Evolutionary conservation across 805 yeast species (phyloP).

Genomic region (Hanseniaspora pseudoguilliermondii): DNA sequence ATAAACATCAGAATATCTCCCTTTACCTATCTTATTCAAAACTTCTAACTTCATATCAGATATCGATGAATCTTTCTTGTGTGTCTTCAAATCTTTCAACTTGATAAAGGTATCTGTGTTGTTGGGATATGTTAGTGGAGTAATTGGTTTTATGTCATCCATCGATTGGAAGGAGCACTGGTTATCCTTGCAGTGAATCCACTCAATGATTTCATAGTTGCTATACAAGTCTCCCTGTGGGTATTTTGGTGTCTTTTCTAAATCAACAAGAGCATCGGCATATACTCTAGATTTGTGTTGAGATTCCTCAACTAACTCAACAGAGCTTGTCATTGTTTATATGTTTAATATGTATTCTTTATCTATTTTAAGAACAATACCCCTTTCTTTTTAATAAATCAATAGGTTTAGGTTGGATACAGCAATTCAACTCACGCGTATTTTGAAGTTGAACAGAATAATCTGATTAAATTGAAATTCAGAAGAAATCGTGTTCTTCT

Average conservation of each 20-base stretch:
- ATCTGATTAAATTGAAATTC: too few relatives aligned
- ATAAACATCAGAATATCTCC: slow-evolving; percentile 91
- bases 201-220: slow-evolving; percentile 9
- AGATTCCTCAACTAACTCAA: not conserved
- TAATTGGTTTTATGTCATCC: not conserved
- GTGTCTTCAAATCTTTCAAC: not conserved
- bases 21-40: slow-evolving; percentile 74
- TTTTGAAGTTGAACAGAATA: too few relatives aligned
- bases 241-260: not conserved
- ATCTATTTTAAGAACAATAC: not conserved
- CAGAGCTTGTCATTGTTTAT: not conserved
- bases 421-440: too few relatives aligned
- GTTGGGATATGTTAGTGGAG: not conserved
- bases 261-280: not conserved
- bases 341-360: not conserved
- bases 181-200: slow-evolving; percentile 7
- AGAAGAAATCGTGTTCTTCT: too few relatives aligned
- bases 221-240: slow-evolving; percentile 1
- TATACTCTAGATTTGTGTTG: slow-evolving; percentile 10
- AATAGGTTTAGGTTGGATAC: too few relatives aligned
- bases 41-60: slow-evolving; percentile 47
- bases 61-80: not conserved
- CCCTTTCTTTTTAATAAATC: not conserved
- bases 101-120: not conserved
- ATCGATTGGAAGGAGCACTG: slow-evolving; percentile 1